Conservation (phyloP, 2,329 filamentous ascomycete genomes). For the Pseudogymnoascus sp. region DNA sequence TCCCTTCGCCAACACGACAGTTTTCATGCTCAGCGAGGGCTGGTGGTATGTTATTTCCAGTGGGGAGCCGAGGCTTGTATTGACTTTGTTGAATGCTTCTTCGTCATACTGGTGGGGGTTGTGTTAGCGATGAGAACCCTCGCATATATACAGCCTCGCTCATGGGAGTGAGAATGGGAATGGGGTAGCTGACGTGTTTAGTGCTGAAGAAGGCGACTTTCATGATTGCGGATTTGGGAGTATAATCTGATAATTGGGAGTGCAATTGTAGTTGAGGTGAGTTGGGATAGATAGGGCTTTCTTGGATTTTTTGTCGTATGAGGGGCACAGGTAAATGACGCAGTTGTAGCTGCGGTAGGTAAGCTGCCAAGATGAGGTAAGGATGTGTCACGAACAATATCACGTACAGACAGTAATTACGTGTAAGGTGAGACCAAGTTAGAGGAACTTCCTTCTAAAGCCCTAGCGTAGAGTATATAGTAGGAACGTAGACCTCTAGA, state of each 20-base stretch:
- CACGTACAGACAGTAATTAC: too few species aligned
- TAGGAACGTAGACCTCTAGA: too few species aligned
- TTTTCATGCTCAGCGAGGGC: slow-evolving; percentile 27
- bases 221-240: neutral
- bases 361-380: neutral
- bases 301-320: neutral
- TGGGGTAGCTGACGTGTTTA: neutral
- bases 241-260: neutral
- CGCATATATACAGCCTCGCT: neutral
- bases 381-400: too few species aligned
- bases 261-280: neutral
- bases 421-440: too few species aligned
- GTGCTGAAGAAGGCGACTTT: slow-evolving; percentile 3
- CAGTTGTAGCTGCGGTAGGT: neutral
- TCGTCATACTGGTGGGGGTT: neutral
- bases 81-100: neutral
- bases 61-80: neutral
- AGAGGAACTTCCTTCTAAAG: too few species aligned
- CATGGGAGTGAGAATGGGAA: neutral
- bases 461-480: too few species aligned
- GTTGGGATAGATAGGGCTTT: neutral
- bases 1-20: slow-evolving; percentile 46
- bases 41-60: neutral
- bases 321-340: neutral
- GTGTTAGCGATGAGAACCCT: neutral